Evolutionary conservation across 1,139 yeast genomes (phyloP).

Genomic region (Hyphopichia pseudoburtonii): DNA sequence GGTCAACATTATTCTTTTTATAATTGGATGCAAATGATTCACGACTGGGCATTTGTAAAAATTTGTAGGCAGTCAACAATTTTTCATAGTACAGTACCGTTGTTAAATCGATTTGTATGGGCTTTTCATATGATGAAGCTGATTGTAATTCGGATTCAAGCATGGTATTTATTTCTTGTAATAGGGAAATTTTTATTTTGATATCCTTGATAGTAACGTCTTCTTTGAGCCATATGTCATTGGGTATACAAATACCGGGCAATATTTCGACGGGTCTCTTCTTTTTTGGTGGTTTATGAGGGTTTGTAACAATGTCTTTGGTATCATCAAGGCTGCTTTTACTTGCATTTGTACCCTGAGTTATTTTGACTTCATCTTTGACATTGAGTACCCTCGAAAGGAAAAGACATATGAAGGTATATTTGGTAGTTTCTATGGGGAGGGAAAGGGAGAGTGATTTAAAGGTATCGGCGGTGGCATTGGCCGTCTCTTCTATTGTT

Average conservation of each 20-base stretch:
- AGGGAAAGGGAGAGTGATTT: constrained; percentile 27
- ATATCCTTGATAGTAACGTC: constrained; percentile 33
- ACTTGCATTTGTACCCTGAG: neutral
- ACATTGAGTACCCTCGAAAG: constrained; percentile 22
- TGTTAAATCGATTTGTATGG: constrained; percentile 26
- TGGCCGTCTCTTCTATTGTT: constrained; percentile 5
- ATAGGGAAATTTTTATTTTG: constrained; percentile 33
- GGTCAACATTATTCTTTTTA: constrained; percentile 1
- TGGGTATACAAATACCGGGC: constrained; percentile 36
- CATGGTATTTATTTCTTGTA: constrained; percentile 36
- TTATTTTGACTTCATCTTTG: constrained; percentile 11
- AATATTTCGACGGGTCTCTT: constrained; percentile 22
- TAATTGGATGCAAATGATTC: constrained; percentile 2
- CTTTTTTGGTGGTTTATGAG: neutral
- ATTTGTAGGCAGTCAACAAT: constrained; percentile 35
- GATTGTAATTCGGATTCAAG: constrained; percentile 24
- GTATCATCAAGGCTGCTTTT: neutral
- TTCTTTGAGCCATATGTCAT: constrained; percentile 41
- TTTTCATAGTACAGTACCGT: constrained; percentile 36
- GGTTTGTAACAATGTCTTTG: neutral
- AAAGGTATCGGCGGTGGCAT: constrained; percentile 13
- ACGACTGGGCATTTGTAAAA: constrained; percentile 26
- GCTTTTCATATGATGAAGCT: constrained; percentile 3
- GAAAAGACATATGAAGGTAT: constrained; percentile 24
- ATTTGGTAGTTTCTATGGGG: constrained; percentile 27